Percentiles rank a stretch among this genome's conserved stretches.
These are phyloP conservation scores for Wickerhamomyces sp. DNA, from an alignment of 1,139 yeast genomes.

Conservation along the genomic window DNA sequence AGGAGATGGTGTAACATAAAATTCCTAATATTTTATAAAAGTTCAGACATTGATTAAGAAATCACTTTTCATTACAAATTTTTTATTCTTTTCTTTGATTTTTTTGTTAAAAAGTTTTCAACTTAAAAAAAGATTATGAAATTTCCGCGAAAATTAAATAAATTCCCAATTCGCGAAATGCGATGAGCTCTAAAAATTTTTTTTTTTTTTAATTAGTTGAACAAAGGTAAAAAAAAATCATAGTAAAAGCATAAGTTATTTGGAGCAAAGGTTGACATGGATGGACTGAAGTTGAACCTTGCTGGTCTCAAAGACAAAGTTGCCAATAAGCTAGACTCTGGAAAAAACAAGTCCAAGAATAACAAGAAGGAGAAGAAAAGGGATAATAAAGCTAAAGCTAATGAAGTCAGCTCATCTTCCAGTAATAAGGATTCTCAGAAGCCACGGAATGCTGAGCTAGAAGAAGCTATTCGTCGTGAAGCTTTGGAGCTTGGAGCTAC, in stretches of 20 bases:
- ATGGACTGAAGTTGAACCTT: constrained; percentile 24
- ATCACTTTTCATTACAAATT: too few species aligned
- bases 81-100: too few species aligned
- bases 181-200: constrained; percentile 17
- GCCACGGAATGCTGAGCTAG: constrained; percentile 18
- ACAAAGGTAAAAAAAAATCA: too few species aligned
- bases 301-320: constrained; percentile 28
- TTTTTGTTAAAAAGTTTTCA: too few species aligned
- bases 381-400: background rate
- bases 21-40: too few species aligned
- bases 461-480: constrained; percentile 55
- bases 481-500: constrained; percentile 72
- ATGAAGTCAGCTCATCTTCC: background rate
- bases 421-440: background rate
- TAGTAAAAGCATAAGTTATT: too few species aligned
- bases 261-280: constrained; percentile 12
- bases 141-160: background rate
- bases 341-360: constrained; percentile 16
- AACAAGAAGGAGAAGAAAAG: constrained; percentile 1
- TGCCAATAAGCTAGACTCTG: constrained; percentile 20
- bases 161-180: constrained; percentile 14
- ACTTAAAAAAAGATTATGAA: too few species aligned
- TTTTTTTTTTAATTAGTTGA: too few species aligned
- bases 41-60: too few species aligned
- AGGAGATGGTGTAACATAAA: too few species aligned